Evolutionary conservation across 768 basidiomycete species (phyloP), one percentile per base, ranked within the genome.

Genomic region (Porpolomopsis calyptriformis): DNA sequence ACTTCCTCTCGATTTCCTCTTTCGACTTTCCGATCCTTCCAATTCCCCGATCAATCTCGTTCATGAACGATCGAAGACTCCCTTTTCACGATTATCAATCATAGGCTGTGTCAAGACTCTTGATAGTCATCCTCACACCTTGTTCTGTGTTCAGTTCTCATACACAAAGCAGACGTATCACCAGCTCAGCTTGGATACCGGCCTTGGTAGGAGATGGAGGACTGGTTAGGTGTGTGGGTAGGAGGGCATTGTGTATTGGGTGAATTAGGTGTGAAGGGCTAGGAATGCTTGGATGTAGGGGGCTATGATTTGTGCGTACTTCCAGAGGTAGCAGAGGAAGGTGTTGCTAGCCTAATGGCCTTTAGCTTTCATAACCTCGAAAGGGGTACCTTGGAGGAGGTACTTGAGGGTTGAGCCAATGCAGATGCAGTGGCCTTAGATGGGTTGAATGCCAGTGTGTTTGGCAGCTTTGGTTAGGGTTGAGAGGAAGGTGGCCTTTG

Each of bases 311-410:
- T 52, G 45, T 0, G 56, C 52, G 41, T 64, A 59, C 11, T 56
- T 48, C 4, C 54, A 43, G 1, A 64, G 57, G 49, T 65, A 65
- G 0, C 53, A 6, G 0, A 51, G 24, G 45, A 64, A 69, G 4
- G 62, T 55, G 11, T 69, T 55, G 37, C 64, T 62, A 0, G 50
- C 48, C 70, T 68, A 72, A 0, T 58, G 39, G 0, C 68, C 65
- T 23, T 55, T 68, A 0, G 53, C 51, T 37, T 66, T 66, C 24
- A 68, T 55, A 0, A 62, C 60, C 2, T 70, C 62, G 33, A 71
- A 64, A 4, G 65, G 60, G 0, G 64, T 43, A 0, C 63, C 64
- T 7, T 55, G 52, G 2, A 70, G 57, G 0, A 70, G 58, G 46
- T 68, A 69, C 45, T 64, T 60, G 0, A 71, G 53, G 0, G 64